These are phyloP conservation scores for Apiospora rasikravindrae DNA, from an alignment of 2,329 filamentous ascomycete genomes.

Conservation along the genomic window DNA sequence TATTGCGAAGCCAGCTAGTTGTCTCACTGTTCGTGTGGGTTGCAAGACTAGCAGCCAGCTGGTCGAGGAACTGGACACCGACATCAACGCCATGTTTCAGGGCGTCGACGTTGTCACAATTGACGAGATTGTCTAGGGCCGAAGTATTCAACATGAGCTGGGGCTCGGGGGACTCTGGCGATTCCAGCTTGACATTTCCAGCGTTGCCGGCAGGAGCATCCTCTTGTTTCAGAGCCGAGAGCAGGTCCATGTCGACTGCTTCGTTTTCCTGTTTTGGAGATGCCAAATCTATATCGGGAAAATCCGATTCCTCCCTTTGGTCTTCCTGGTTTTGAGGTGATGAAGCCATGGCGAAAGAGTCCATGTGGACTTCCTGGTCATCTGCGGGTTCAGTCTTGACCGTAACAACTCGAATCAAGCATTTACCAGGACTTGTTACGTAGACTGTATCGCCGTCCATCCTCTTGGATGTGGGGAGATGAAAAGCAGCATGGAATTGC, in stretches of 20 bases:
- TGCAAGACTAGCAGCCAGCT: background rate
- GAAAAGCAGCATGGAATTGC: background rate
- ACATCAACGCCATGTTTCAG: background rate
- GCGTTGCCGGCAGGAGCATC: background rate
- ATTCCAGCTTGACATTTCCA: background rate
- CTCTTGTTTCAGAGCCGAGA: background rate
- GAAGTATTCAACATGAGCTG: background rate
- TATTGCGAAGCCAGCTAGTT: conserved; percentile 1
- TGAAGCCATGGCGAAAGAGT: background rate
- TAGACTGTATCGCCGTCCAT: background rate
- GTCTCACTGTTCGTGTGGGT: background rate
- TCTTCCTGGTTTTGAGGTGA: background rate
- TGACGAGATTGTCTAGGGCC: background rate
- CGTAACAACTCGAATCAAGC: background rate
- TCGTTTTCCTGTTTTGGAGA: background rate
- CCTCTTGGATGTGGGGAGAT: background rate
- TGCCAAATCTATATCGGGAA: background rate
- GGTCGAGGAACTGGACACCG: background rate
- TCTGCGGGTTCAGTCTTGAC: conserved; percentile 6
- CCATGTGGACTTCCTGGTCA: background rate
- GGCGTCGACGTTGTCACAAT: background rate
- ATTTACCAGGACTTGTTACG: background rate
- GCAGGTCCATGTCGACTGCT: background rate
- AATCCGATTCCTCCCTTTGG: background rate
- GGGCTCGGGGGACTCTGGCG: background rate